A percentile compares a stretch with the other conserved stretches of the same genome.
phyloP scores from a whole-genome alignment of 2,329 filamentous ascomycete species.

The Rutstroemia sp. region DNA sequence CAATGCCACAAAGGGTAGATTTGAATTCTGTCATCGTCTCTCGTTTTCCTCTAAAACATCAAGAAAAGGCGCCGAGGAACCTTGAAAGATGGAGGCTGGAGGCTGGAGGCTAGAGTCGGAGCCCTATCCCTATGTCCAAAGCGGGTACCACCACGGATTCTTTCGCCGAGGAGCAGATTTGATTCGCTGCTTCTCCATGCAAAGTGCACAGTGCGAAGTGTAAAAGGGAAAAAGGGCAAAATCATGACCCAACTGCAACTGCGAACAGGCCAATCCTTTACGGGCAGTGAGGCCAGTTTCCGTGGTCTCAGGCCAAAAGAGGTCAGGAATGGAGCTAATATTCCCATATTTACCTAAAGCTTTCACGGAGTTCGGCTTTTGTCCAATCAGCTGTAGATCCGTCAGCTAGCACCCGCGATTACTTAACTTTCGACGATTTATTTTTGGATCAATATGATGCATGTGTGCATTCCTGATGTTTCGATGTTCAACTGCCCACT shows the following conservation, averaged over 20 bases:
- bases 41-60: background rate
- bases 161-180: background rate
- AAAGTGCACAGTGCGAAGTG: too few species aligned
- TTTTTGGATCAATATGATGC: conserved; percentile 9
- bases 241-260: too few species aligned
- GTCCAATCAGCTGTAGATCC: background rate
- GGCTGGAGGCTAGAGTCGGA: background rate
- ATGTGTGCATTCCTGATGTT: background rate
- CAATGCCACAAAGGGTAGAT: background rate
- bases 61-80: background rate
- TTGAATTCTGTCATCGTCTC: background rate
- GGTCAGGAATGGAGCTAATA: too few species aligned
- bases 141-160: background rate
- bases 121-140: background rate
- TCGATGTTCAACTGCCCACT: background rate
- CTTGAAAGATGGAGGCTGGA: conserved; percentile 6
- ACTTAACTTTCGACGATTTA: background rate
- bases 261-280: background rate
- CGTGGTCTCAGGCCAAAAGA: background rate
- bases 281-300: background rate
- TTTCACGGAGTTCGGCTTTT: too few species aligned
- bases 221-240: too few species aligned
- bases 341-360: too few species aligned
- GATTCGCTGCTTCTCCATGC: background rate
- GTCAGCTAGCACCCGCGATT: background rate